These are phyloP conservation scores for Baorangia bicolor DNA, from an alignment of 768 basidiomycete species.

Conservation along the genomic window DNA sequence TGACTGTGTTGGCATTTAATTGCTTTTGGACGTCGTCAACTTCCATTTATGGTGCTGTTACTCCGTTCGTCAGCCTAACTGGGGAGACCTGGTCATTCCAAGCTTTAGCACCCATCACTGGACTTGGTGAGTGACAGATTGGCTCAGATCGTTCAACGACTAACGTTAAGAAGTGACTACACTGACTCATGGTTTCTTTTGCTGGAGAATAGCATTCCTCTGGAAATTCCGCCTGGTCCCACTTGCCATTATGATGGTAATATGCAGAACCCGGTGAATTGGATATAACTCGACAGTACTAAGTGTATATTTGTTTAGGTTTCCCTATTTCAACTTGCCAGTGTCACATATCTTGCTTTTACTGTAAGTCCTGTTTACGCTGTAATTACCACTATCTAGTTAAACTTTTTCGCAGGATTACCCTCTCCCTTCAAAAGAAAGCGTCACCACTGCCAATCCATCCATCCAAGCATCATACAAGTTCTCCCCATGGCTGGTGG, in stretches of 20 bases:
- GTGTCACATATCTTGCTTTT: slow-evolving; percentile 5
- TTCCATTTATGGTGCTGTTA: too few species aligned
- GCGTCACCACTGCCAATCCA: too few species aligned
- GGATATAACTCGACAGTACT: background rate
- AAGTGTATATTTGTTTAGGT: slow-evolving; percentile 5
- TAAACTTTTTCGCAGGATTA: background rate
- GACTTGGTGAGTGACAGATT: slow-evolving; percentile 15
- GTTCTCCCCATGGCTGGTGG: slow-evolving; percentile 8
- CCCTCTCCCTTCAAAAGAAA: background rate
- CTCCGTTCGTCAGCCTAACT: too few species aligned
- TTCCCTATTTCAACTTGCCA: slow-evolving; percentile 22
- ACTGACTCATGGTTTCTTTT: slow-evolving; percentile 21
- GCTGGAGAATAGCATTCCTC: slow-evolving; percentile 22
- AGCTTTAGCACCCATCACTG: slow-evolving; percentile 2
- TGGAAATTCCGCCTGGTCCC: background rate
- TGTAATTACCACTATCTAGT: background rate
- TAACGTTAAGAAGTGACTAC: slow-evolving; percentile 10
- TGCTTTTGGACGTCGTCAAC: slow-evolving; percentile 9
- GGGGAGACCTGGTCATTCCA: too few species aligned
- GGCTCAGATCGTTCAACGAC: background rate
- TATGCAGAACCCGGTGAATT: background rate
- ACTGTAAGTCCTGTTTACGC: background rate
- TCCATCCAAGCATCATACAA: background rate
- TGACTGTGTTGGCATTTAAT: slow-evolving; percentile 11
- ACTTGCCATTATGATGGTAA: slow-evolving; percentile 19